Conservation (phyloP, 78 protist species). For the Pigoraptor vietnamica region DNA sequence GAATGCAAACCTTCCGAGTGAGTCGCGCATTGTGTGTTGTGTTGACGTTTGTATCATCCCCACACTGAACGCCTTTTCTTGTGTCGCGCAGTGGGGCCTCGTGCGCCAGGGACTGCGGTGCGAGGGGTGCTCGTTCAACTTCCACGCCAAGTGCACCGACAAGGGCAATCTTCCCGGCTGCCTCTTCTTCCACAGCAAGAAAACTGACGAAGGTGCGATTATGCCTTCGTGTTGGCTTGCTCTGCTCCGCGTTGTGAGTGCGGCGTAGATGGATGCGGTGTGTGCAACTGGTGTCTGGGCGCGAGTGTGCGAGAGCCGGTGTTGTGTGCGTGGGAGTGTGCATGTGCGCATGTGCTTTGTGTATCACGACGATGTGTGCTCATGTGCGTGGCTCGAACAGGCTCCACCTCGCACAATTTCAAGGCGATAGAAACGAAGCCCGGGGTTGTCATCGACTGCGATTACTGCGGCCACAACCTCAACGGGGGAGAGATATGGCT, state of each 20-base stretch:
- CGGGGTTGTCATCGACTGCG: neutral
- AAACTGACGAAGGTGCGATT: neutral
- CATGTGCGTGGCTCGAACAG: too few relatives aligned
- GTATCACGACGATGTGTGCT: too few relatives aligned
- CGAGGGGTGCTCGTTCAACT: neutral
- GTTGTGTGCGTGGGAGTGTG: neutral
- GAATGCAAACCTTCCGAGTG: too few relatives aligned
- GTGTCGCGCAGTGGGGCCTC: constrained; percentile 1
- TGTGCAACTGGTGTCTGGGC: too few relatives aligned
- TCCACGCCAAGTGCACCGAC: neutral
- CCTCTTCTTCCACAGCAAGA: neutral
- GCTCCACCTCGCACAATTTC: neutral
- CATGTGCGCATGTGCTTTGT: neutral
- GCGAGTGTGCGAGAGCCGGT: too few relatives aligned
- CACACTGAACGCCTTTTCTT: too few relatives aligned
- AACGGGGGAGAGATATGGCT: neutral
- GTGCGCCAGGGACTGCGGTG: neutral
- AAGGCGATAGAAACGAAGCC: neutral
- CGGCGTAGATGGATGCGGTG: too few relatives aligned
- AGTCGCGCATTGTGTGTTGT: too few relatives aligned
- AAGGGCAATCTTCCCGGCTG: neutral
- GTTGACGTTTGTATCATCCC: too few relatives aligned
- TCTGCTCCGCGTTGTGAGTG: too few relatives aligned
- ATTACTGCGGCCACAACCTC: neutral
- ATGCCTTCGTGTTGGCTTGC: too few relatives aligned